A percentile compares a stretch with the other conserved stretches of the same genome.
These are phyloP conservation scores for Steccherinum ochraceum DNA, from an alignment of 768 basidiomycete species.

Conservation along the genomic window DNA sequence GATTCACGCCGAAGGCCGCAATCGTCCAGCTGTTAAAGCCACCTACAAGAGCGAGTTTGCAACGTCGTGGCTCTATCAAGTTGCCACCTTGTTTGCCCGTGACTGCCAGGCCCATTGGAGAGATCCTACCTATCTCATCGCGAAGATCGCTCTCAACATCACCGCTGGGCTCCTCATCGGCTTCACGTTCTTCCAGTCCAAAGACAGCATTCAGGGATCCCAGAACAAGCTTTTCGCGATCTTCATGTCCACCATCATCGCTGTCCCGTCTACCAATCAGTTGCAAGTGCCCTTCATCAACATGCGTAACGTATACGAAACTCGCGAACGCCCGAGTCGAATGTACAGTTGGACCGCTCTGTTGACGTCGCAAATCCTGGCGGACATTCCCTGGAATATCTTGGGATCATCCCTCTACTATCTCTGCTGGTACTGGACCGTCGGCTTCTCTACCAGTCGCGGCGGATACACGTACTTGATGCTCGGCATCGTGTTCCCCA, in stretches of 20 bases:
- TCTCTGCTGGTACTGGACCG: slow-evolving; percentile 67
- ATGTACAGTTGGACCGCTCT: slow-evolving; percentile 65
- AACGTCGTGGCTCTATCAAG: slow-evolving; percentile 47
- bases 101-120: slow-evolving; percentile 45
- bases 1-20: slow-evolving; percentile 33
- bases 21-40: slow-evolving; percentile 17
- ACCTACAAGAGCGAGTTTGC: slow-evolving; percentile 33
- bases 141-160: slow-evolving; percentile 51
- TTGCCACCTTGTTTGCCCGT: slow-evolving; percentile 36
- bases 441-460: slow-evolving; percentile 47
- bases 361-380: slow-evolving; percentile 45
- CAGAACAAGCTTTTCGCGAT: slow-evolving; percentile 63
- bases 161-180: slow-evolving; percentile 49
- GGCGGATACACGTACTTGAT: slow-evolving; percentile 58
- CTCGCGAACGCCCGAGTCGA: slow-evolving; percentile 56
- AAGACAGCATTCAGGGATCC: slow-evolving; percentile 47
- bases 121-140: slow-evolving; percentile 52
- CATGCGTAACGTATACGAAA: slow-evolving; percentile 56
- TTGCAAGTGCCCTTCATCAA: slow-evolving; percentile 56
- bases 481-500: slow-evolving; percentile 45
- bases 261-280: slow-evolving; percentile 54
- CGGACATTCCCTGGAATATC: slow-evolving; percentile 60
- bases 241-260: slow-evolving; percentile 47
- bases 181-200: slow-evolving; percentile 57
- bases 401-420: slow-evolving; percentile 52